Evolutionary conservation across 371 early-diverging fungal species (phyloP).

Genomic region (Apophysomyces sp.): DNA sequence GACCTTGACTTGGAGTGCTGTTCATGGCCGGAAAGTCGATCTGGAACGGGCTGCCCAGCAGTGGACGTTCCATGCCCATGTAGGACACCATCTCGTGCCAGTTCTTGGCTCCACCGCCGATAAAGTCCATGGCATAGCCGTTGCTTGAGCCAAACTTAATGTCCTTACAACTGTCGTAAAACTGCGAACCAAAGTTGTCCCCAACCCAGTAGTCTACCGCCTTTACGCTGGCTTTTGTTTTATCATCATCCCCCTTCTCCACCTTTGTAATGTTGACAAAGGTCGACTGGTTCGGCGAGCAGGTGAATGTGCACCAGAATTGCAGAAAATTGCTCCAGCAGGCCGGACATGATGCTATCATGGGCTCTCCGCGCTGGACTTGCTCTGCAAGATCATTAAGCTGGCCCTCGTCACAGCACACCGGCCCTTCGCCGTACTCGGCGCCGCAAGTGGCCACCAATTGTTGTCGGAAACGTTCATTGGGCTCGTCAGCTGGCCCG

Average conservation of each 20-base stretch:
- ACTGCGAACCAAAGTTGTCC: conserved; percentile 56
- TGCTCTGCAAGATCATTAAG: conserved; percentile 48
- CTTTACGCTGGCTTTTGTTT: conserved; percentile 37
- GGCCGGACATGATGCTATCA: conserved; percentile 73
- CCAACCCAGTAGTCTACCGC: conserved; percentile 63
- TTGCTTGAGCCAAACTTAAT: conserved; percentile 72
- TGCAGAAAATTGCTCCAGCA: conserved; percentile 74
- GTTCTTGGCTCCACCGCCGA: conserved; percentile 73
- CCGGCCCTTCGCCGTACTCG: conserved; percentile 47
- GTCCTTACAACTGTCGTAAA: conserved; percentile 76
- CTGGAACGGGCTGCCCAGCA: conserved; percentile 71
- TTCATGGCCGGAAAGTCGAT: conserved; percentile 59
- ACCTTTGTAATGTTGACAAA: conserved; percentile 67
- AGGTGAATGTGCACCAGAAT: conserved; percentile 76
- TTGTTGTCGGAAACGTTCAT: conserved; percentile 40
- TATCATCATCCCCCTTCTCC: conserved; percentile 14
- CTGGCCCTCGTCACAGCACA: conserved; percentile 68
- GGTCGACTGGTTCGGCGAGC: conserved; percentile 69
- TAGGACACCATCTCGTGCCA: conserved; percentile 65
- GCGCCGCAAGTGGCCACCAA: conserved; percentile 63
- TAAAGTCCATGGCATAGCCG: conserved; percentile 73
- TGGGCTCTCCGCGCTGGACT: conserved; percentile 56
- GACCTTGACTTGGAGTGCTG: conserved; percentile 20
- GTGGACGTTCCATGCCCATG: conserved; percentile 63
- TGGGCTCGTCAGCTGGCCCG: conserved; percentile 49